Base-by-base conservation (phyloP, 768 basidiomycete genomes). In the Kwoniella botswanensis region DNA sequence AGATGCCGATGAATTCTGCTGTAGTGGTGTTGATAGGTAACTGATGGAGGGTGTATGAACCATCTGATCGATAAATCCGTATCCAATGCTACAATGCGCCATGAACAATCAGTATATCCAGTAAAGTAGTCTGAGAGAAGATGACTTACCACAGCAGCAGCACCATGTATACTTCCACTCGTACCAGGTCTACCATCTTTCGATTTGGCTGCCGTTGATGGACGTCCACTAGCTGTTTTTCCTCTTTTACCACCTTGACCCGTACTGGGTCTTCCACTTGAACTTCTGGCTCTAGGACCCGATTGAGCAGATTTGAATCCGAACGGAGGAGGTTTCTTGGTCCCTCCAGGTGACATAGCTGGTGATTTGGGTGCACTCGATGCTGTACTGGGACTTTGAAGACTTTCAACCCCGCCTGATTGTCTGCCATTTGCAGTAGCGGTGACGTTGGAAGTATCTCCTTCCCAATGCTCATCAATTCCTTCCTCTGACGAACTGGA, bases 11-110 rank as follows among this genome's bases (percentile, higher is more conserved):
- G 60, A 97, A 81, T 29, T 90, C 88, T 12, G 87, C 86, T 2
- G 93, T 92, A 1, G 90, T 93, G 11, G 90, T 88, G 18, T 85
- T 83, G 58, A 91, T 84, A 0, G 87, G 86, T 61, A 92, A 88
- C 15, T 87, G 85, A 26, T 92, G 87, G 67, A 92, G 88, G 68
- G 92, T 90, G 79, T 89, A 92, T 10, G 88, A 87, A 57, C 88
- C 88, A 76, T 92, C 90, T 58, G 88, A 87, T 18, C 90, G 88
- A 79, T 93, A 92, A 68, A 97, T 90, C 56, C 93, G 89, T 68
- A 96, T 88, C 70, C 85, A 87, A 75, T 89, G 90, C 82, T 83
- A 44, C 0, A 67, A 7, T 1, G 7, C 6, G 6, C 35, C 17
- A 11, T 15, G 6, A 50, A 17, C 18, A 2, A 24, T 15, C 52